These are phyloP conservation scores for Coleophoma eucalyptorum DNA, from an alignment of 2,329 filamentous ascomycete species.

Conservation along the genomic window DNA sequence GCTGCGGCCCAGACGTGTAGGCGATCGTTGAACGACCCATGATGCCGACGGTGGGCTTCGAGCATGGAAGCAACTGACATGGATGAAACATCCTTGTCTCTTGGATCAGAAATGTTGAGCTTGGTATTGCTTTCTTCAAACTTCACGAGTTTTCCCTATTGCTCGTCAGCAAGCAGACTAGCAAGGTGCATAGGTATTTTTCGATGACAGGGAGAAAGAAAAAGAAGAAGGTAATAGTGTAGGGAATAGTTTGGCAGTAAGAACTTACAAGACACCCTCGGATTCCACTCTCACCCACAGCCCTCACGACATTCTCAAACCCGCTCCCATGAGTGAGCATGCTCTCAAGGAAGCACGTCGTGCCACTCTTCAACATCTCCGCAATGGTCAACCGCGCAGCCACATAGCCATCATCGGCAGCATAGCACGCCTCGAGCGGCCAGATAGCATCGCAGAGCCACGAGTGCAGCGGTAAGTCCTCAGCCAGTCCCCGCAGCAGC, in stretches of 20 bases:
- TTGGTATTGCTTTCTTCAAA: constrained; percentile 27
- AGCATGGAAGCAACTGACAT: constrained; percentile 31
- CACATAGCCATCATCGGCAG: constrained; percentile 41
- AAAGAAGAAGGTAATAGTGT: no score
- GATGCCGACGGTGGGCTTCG: constrained; percentile 23
- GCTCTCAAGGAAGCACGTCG: constrained; percentile 47
- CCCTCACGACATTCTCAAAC: constrained; percentile 38
- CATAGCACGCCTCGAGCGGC: constrained; percentile 41
- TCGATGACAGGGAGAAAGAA: no score
- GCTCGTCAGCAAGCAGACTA: no score
- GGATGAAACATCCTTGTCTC: constrained; percentile 30
- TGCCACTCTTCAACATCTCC: constrained; percentile 46
- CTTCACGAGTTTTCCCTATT: constrained; percentile 33
- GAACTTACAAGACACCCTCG: constrained; percentile 10
- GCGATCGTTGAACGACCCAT: constrained; percentile 28
- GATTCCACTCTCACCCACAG: constrained; percentile 40
- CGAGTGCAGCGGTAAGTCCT: constrained; percentile 43
- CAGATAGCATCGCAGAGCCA: constrained; percentile 49
- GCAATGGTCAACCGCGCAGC: constrained; percentile 43
- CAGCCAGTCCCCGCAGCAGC: constrained; percentile 42
- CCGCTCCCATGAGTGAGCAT: constrained; percentile 45
- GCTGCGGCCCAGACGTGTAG: constrained; percentile 44
- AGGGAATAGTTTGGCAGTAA: not conserved
- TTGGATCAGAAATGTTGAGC: constrained; percentile 29
- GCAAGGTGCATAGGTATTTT: no score